Conservation (phyloP, 1,284 basidiomycete genomes). For the Ceratobasidium sp. region DNA sequence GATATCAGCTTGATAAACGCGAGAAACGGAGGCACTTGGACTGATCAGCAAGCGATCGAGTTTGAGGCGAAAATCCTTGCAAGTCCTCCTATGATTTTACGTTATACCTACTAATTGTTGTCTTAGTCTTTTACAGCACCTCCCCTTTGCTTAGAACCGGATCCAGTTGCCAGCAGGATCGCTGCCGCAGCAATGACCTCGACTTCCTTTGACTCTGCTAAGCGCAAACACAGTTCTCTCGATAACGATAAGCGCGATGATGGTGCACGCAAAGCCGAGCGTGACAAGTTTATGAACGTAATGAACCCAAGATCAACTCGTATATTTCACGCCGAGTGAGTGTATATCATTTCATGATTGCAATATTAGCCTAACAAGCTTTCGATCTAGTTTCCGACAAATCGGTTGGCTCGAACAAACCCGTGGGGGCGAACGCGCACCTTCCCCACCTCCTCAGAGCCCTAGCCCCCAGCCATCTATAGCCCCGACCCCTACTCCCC, state of each 20-base stretch:
- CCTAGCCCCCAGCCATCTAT: slow-evolving; percentile 19
- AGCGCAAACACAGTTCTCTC: slow-evolving; percentile 72
- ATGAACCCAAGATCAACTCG: slow-evolving; percentile 67
- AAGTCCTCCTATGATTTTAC: slow-evolving; percentile 49
- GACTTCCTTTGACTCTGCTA: slow-evolving; percentile 67
- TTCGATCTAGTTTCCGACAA: slow-evolving; percentile 15
- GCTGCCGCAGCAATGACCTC: slow-evolving; percentile 75
- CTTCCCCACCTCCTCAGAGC: slow-evolving; percentile 15
- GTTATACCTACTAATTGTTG: background rate
- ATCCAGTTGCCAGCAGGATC: slow-evolving; percentile 75
- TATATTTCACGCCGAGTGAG: slow-evolving; percentile 36
- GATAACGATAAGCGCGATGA: slow-evolving; percentile 76
- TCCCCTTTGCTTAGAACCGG: slow-evolving; percentile 78
- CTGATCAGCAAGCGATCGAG: slow-evolving; percentile 74
- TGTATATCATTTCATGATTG: background rate
- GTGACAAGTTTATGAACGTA: slow-evolving; percentile 76
- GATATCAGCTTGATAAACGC: slow-evolving; percentile 76
- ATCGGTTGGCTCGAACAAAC: slow-evolving; percentile 11
- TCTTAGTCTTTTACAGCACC: slow-evolving; percentile 72
- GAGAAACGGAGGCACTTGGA: slow-evolving; percentile 66
- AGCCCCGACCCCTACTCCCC: slow-evolving; percentile 29
- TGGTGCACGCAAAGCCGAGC: slow-evolving; percentile 67
- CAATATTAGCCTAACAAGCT: background rate
- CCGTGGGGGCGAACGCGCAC: slow-evolving; percentile 17
- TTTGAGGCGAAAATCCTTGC: slow-evolving; percentile 77